phyloP scores from a whole-genome alignment of 176 grass and related monocot species.

The Aegilops speltoides region DNA sequence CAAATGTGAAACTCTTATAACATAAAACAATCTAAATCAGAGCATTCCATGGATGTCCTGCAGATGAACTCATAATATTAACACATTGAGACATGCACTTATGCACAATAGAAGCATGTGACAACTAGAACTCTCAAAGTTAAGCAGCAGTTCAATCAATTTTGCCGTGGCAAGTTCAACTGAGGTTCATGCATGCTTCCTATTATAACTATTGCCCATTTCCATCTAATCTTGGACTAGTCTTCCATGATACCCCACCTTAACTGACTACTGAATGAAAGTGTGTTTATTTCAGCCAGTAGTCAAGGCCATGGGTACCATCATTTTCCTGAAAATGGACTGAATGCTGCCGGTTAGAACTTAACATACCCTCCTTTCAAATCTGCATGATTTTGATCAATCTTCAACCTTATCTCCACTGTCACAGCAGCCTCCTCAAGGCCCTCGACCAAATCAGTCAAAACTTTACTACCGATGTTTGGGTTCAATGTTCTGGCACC shows the following conservation, averaged over 20 bases:
- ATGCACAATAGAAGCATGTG: not conserved
- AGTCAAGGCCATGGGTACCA: not conserved
- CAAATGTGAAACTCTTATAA: not conserved
- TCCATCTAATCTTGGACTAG: not conserved
- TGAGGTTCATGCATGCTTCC: not conserved
- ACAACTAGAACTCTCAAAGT: not conserved
- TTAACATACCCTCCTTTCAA: slow-evolving; percentile 80
- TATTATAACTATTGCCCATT: not conserved
- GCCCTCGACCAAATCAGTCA: slow-evolving; percentile 85
- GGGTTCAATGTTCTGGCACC: slow-evolving; percentile 61
- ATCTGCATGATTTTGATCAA: slow-evolving; percentile 87
- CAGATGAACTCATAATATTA: slow-evolving; percentile 6
- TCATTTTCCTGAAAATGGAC: not conserved
- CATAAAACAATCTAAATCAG: not conserved
- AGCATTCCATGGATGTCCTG: not conserved
- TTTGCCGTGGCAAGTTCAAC: slow-evolving; percentile 3
- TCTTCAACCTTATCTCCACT: slow-evolving; percentile 85
- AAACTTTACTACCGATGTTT: slow-evolving; percentile 59
- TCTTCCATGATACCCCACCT: not conserved
- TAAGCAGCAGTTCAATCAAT: not conserved
- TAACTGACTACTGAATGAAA: not conserved
- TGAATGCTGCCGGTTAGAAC: slow-evolving; percentile 8
- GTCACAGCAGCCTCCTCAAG: slow-evolving; percentile 78
- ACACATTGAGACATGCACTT: not conserved
- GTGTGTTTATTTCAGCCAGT: not conserved